Evolutionary conservation across 2,329 filamentous ascomycete species (phyloP).

Genomic region (Claviceps sp.): DNA sequence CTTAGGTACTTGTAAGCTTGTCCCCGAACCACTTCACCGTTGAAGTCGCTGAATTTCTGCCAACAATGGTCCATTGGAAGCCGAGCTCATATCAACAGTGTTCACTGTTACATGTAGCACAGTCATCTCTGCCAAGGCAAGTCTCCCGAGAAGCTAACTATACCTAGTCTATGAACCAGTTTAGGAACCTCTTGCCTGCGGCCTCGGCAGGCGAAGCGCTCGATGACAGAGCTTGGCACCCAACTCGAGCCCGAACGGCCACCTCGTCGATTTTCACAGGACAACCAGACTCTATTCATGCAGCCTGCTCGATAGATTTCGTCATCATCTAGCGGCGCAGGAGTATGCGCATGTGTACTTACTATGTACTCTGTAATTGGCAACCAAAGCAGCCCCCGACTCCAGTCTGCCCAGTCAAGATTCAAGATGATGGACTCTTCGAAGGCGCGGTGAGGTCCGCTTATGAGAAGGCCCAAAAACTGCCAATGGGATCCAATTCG

Average conservation of each 20-base stretch:
- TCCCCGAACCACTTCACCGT: not conserved
- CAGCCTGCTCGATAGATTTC: constrained; percentile 8
- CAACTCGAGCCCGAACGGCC: constrained; percentile 20
- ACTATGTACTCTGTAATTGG: not conserved
- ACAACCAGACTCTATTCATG: constrained; percentile 6
- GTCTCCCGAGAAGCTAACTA: no score
- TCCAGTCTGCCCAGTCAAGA: not conserved
- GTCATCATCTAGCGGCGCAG: constrained; percentile 20
- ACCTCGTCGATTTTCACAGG: constrained; percentile 17
- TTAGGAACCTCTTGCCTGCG: not conserved
- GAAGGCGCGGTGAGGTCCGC: not conserved
- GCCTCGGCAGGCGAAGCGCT: not conserved
- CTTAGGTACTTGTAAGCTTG: no score
- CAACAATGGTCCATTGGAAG: not conserved
- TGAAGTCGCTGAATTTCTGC: not conserved
- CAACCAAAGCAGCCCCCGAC: constrained; percentile 2
- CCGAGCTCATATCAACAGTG: not conserved
- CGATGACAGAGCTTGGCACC: constrained; percentile 12
- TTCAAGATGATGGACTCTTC: no score
- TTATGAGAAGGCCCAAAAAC: not conserved
- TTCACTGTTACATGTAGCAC: no score
- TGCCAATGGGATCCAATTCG: not conserved
- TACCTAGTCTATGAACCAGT: no score
- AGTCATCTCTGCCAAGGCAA: no score
- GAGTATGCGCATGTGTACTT: no score